phyloP scores from a whole-genome alignment of 176 grass and related monocot genomes.

The Panicum miliaceum region DNA sequence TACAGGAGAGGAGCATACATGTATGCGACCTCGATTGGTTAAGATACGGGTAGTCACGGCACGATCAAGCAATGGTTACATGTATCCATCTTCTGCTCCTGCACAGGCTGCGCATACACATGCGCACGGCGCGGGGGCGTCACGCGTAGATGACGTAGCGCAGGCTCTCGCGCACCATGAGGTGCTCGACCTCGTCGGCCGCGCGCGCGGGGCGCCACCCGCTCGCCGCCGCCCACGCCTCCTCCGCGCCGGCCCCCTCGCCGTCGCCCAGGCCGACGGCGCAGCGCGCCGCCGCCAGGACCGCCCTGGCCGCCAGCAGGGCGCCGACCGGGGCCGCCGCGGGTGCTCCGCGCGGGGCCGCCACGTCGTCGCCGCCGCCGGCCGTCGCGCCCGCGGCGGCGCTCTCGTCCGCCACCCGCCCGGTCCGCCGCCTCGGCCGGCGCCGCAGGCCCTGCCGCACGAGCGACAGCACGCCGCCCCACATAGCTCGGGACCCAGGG shows the following conservation, averaged over 20 bases:
- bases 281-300: slow-evolving; percentile 38
- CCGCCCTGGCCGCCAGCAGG: slow-evolving; percentile 32
- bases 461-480: slow-evolving; percentile 31
- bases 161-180: slow-evolving; percentile 47
- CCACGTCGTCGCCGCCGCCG: not conserved
- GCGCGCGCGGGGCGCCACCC: slow-evolving; percentile 36
- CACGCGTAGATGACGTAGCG: slow-evolving; percentile 47
- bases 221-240: slow-evolving; percentile 38
- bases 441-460: slow-evolving; percentile 27
- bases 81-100: not conserved
- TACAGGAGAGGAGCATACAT: too few species aligned
- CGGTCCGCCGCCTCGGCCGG: slow-evolving; percentile 20
- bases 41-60: not conserved
- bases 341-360: not conserved
- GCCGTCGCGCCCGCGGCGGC: not conserved
- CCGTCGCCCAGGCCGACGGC: slow-evolving; percentile 14
- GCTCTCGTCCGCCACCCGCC: slow-evolving; percentile 52
- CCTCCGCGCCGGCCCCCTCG: not conserved
- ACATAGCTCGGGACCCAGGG: not conserved
- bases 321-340: not conserved
- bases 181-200: slow-evolving; percentile 40
- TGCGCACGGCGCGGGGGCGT: not conserved
- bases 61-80: not conserved
- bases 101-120: not conserved
- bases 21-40: not conserved